These are phyloP conservation scores for Trametes pubescens DNA, from an alignment of 1,284 basidiomycete genomes.

Conservation along the genomic window DNA sequence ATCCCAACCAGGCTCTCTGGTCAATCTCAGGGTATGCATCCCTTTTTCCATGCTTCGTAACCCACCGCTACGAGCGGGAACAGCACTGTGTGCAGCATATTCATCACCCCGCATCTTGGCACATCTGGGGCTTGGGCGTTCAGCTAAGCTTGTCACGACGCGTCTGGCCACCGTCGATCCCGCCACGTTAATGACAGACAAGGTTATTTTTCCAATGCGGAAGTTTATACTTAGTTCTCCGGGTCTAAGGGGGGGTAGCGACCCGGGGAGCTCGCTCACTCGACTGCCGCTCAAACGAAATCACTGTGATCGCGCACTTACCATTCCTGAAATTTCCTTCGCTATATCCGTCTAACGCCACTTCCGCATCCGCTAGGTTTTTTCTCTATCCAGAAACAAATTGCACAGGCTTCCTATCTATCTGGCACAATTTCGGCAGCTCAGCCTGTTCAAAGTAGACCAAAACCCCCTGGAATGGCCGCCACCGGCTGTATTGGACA, in stretches of 20 bases:
- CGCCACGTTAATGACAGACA: background rate
- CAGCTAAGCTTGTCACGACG: background rate
- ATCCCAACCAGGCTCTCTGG: constrained; percentile 79
- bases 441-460: constrained; percentile 89
- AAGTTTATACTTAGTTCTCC: background rate
- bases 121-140: background rate
- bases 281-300: background rate
- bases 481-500: constrained; percentile 61
- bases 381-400: constrained; percentile 89
- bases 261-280: background rate
- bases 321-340: background rate
- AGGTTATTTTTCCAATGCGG: background rate
- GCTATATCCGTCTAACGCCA: background rate
- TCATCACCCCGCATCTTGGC: background rate
- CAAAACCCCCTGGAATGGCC: constrained; percentile 96
- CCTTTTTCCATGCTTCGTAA: background rate
- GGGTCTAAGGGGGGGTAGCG: background rate
- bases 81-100: background rate
- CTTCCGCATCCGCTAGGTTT: constrained; percentile 62
- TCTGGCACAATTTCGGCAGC: constrained; percentile 73
- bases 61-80: background rate
- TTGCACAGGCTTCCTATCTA: constrained; percentile 84
- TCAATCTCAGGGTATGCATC: constrained; percentile 74
- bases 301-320: background rate
- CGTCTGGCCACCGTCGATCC: background rate